Percentiles rank a stretch among this genome's conserved stretches.
Conservation (phyloP, 2,329 filamentous ascomycete species). For the Corniculantispora saksenae region DNA sequence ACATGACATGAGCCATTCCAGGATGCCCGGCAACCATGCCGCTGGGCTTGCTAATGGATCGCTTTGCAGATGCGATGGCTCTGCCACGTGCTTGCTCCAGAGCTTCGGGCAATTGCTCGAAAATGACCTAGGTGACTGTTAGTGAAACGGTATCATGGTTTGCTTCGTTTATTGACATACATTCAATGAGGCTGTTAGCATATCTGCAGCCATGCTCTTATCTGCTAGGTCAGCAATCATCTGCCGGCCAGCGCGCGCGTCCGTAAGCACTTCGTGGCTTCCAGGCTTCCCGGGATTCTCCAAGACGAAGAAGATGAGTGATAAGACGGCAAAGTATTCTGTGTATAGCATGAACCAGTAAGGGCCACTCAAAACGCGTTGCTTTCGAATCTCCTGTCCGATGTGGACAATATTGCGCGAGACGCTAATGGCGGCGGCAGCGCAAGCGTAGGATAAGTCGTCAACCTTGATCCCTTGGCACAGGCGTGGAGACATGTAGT, state of each 20-base stretch:
- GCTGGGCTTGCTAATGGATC: conserved; percentile 31
- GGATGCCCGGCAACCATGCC: conserved; percentile 36
- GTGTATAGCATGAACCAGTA: conserved; percentile 89
- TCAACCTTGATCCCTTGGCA: conserved; percentile 62
- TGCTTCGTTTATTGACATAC: conserved; percentile 49
- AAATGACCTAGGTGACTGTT: conserved; percentile 62
- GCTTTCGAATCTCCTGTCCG: conserved; percentile 73
- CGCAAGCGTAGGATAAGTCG: conserved; percentile 76
- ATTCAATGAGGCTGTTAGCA: conserved; percentile 75
- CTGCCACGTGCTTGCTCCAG: conserved; percentile 55
- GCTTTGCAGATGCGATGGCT: conserved; percentile 25
- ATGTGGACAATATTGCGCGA: conserved; percentile 77
- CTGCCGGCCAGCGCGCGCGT: conserved; percentile 82
- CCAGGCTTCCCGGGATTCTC: conserved; percentile 77
- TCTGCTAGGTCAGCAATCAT: conserved; percentile 78
- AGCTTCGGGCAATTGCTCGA: conserved; percentile 77
- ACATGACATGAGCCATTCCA: conserved; percentile 33
- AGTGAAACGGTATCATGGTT: conserved; percentile 22
- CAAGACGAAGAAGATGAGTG: conserved; percentile 75
- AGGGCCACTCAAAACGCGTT: conserved; percentile 73
- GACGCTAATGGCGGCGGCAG: conserved; percentile 61
- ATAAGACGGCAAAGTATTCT: conserved; percentile 78
- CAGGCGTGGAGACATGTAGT: conserved; percentile 72
- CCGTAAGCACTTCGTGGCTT: conserved; percentile 77
- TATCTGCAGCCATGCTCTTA: conserved; percentile 84